Evolutionary conservation across 176 grass and related monocot species (phyloP), one percentile per base, ranked within the genome.

Genomic region (Pontederia crassipes): DNA sequence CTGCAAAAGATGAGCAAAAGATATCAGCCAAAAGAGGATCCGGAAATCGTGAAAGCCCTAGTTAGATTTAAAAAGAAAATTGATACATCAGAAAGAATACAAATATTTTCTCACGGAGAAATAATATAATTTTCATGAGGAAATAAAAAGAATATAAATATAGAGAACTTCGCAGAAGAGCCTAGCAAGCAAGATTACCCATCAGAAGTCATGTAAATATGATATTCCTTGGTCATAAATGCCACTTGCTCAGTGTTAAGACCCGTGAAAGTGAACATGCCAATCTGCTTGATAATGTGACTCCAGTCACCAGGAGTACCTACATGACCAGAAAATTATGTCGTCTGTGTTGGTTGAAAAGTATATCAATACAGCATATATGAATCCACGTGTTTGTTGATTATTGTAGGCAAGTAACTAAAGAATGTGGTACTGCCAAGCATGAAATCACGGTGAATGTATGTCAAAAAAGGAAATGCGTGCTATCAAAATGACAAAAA

Each of bases 151-250:
- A 24, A 24, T 24, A 24, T 24, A 24, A 24, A 24, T 24, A 24
- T 24, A 24, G 20, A 24, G 20, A 24, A 24, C 20, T 24, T 24
- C 20, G 20, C 1, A 24, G 20, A 24, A 24, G 20, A 24, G 20
- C 20, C 20, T 24, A 24, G 20, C 20, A 24, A 24, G 20, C 20
- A 24, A 24, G 20, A 24, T 82, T 98, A 92, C 93, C 93, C 93
- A 77, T 98, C 93, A 45, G 93, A 85, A 67, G 93, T 98, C 93
- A 98, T 92, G 77, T 98, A 98, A 74, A 98, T 92, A 74, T 98
- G 84, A 67, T 79, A 92, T 61, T 98, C 88, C 10, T 82, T 72
- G 24, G 79, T 98, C 93, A 98, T 98, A 72, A 98, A 98, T 17
- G 74, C 70, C 29, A 98, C 88, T 86, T 98, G 93, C 40, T 92